A percentile compares a stretch with the other conserved stretches of the same genome.
These are phyloP conservation scores for Fusarium nodosum DNA, from an alignment of 2,329 filamentous ascomycete species.

Conservation along the genomic window DNA sequence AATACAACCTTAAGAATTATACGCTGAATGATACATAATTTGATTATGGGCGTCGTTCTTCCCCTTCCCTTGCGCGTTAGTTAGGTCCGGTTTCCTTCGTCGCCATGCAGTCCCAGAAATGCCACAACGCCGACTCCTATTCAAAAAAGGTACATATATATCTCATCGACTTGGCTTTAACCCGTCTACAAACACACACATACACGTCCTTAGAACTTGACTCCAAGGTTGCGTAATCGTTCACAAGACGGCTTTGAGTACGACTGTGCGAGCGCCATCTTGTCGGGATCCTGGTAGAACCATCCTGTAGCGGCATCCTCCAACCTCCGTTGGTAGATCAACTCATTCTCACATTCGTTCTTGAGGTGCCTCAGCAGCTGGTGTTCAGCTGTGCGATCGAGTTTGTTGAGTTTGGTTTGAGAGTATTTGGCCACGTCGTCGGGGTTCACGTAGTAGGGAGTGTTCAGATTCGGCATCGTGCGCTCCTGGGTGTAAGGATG, in stretches of 20 bases:
- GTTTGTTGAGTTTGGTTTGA: slow-evolving; percentile 74
- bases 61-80: slow-evolving; percentile 17
- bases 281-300: slow-evolving; percentile 85
- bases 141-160: slow-evolving; percentile 41
- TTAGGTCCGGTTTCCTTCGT: slow-evolving; percentile 31
- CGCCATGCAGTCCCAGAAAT: slow-evolving; percentile 49
- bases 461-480: slow-evolving; percentile 75
- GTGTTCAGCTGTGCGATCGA: slow-evolving; percentile 84
- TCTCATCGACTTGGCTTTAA: background rate
- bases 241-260: slow-evolving; percentile 67
- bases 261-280: slow-evolving; percentile 77
- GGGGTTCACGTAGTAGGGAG: slow-evolving; percentile 90
- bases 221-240: slow-evolving; percentile 61
- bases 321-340: slow-evolving; percentile 73
- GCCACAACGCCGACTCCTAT: slow-evolving; percentile 52
- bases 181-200: background rate
- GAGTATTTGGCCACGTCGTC: slow-evolving; percentile 79
- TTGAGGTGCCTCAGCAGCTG: slow-evolving; percentile 77
- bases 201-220: slow-evolving; percentile 44
- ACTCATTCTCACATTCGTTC: slow-evolving; percentile 81
- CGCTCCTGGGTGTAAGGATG: slow-evolving; percentile 82
- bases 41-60: slow-evolving; percentile 40
- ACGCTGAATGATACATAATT: slow-evolving; percentile 36
- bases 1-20: slow-evolving; percentile 25
- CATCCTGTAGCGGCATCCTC: slow-evolving; percentile 86